phyloP scores from a whole-genome alignment of 495 filamentous ascomycete genomes.

The Hyphodiscus hymeniophilus region DNA sequence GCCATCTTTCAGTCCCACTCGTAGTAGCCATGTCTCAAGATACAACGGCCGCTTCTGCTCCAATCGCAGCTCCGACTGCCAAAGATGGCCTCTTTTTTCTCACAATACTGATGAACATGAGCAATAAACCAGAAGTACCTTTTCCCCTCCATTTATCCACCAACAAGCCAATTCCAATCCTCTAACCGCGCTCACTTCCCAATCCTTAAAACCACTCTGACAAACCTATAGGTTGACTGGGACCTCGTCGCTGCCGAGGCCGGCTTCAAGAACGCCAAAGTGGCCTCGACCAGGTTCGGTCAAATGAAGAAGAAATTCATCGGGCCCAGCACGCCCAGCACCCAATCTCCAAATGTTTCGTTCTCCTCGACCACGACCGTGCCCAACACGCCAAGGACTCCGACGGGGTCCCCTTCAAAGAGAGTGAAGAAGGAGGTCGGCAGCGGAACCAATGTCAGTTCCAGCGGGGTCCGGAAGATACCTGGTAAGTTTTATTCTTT shows the following conservation, averaged over 20 bases:
- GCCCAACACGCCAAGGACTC: not conserved
- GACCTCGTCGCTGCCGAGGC: constrained; percentile 15
- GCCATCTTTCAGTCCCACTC: too few species aligned
- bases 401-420: too few species aligned
- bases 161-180: too few species aligned
- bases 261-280: constrained; percentile 10
- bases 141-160: not conserved
- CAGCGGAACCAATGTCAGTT: too few species aligned
- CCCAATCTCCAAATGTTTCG: not conserved
- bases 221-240: constrained; percentile 18
- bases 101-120: not conserved
- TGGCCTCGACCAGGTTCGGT: constrained; percentile 7
- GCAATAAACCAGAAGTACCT: not conserved
- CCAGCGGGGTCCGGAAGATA: too few species aligned
- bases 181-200: too few species aligned
- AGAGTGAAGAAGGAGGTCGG: too few species aligned
- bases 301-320: constrained; percentile 20
- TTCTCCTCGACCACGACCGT: not conserved
- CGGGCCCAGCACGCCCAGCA: not conserved
- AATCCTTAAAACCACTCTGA: too few species aligned
- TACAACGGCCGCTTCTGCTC: not conserved
- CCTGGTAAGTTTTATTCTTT: too few species aligned
- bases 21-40: not conserved
- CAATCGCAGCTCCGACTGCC: not conserved
- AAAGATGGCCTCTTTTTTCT: not conserved